Evolutionary conservation across 176 grass and related monocot genomes (phyloP).

Genomic region (Juncus effusus): DNA sequence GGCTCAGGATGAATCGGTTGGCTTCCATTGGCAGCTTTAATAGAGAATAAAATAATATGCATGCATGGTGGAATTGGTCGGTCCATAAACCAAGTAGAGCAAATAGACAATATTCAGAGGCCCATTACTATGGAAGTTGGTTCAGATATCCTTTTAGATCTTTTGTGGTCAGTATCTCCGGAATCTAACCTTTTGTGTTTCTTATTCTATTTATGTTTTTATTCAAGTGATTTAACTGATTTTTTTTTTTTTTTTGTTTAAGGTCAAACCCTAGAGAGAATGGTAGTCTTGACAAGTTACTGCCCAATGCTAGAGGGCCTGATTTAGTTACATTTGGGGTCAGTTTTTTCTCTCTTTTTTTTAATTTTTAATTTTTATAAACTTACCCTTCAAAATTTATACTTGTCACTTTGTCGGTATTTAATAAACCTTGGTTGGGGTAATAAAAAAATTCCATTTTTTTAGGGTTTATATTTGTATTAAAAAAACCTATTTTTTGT

Average conservation of each 20-base stretch:
- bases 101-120: slow-evolving; percentile 92
- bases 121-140: slow-evolving; percentile 98
- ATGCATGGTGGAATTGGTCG: slow-evolving; percentile 99
- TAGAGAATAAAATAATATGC: slow-evolving; percentile 99
- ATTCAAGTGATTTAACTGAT: slow-evolving; percentile 16
- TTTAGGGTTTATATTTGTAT: slow-evolving; percentile 16
- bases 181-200: slow-evolving; percentile 3
- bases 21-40: slow-evolving; percentile 92
- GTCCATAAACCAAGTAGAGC: slow-evolving; percentile 98
- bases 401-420: no score
- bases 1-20: slow-evolving; percentile 97
- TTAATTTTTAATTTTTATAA: no score
- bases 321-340: slow-evolving; percentile 99
- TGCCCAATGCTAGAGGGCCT: slow-evolving; percentile 88
- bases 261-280: slow-evolving; percentile 99
- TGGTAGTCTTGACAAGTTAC: slow-evolving; percentile 84
- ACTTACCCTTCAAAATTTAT: no score
- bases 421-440: no score
- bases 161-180: slow-evolving; percentile 58
- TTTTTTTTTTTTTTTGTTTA: slow-evolving; percentile 34
- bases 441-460: background rate
- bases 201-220: slow-evolving; percentile 2
- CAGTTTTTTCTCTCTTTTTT: slow-evolving; percentile 20
- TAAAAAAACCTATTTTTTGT: slow-evolving; percentile 19
- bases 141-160: slow-evolving; percentile 94